Conservation (phyloP, 495 filamentous ascomycete genomes). For the Penicillium salamii region DNA sequence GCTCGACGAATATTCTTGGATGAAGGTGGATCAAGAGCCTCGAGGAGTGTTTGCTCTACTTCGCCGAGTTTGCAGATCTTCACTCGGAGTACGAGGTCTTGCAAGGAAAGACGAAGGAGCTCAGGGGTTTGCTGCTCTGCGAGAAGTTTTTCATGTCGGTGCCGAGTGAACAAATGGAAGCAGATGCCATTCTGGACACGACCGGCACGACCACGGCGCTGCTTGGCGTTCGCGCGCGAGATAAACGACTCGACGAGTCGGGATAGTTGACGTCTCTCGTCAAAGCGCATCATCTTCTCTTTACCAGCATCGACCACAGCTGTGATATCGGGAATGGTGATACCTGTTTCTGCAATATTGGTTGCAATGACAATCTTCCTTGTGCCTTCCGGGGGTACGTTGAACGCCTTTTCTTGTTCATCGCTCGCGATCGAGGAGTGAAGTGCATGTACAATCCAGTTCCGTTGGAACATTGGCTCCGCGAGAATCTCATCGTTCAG, state of each 20-base stretch:
- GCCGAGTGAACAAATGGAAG: constrained; percentile 90
- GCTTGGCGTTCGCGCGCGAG: constrained; percentile 89
- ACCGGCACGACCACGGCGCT: constrained; percentile 90
- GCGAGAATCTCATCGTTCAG: constrained; percentile 77
- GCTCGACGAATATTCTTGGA: constrained; percentile 88
- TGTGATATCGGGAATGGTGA: constrained; percentile 95
- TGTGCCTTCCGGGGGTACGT: constrained; percentile 72
- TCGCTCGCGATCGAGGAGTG: constrained; percentile 96
- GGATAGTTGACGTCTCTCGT: constrained; percentile 87
- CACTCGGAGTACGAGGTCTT: constrained; percentile 92
- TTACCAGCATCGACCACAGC: constrained; percentile 94
- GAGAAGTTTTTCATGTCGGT: constrained; percentile 76
- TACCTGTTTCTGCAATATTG: constrained; percentile 96
- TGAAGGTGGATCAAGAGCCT: constrained; percentile 86
- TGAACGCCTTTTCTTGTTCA: constrained; percentile 89
- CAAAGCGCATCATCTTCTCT: constrained; percentile 94
- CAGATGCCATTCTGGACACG: constrained; percentile 92
- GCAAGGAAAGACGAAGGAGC: constrained; percentile 87
- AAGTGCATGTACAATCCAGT: constrained; percentile 80
- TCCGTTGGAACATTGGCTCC: constrained; percentile 62
- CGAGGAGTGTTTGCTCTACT: constrained; percentile 83
- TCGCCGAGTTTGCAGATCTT: constrained; percentile 94
- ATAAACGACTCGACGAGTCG: constrained; percentile 90
- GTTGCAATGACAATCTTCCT: constrained; percentile 93
- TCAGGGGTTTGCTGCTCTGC: constrained; percentile 91